Base-by-base conservation (phyloP, 1,284 basidiomycete genomes). In the Pseudozyma sp. region DNA sequence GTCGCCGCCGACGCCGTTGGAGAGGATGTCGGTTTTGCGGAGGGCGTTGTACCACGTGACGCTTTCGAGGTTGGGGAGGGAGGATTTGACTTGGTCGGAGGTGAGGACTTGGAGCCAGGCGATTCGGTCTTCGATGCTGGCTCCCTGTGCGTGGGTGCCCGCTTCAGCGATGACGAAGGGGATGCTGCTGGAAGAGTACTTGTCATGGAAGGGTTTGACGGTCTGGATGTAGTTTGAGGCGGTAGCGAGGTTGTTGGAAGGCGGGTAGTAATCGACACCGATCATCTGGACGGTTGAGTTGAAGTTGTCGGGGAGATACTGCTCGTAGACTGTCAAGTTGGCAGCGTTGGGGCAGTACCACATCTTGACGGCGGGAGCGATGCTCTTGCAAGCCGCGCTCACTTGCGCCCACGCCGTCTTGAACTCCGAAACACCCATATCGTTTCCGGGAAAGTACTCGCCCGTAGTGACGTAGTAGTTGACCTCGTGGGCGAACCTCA, bases 141-240 rank as follows among this genome's bases (percentile, higher is more conserved):
- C 52, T 33, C 50, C 59, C 5, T 46, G 42, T 3, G 68, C 64
- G 40, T 77, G 71, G 1, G 58, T 63, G 5, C 71, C 85, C 16
- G 82, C 84, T 67, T 85, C 85, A 14, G 83, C 85, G 37, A 85
- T 84, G n/a, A 83, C 84, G 46, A 85, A 85, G 46, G 79, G 81
- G 53, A 74, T 40, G 14, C 43, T 42, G 17, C 37, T 29, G 7
- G 62, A 63, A 2, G 68, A 69, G 55, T 77, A 85, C 51, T 78
- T 78, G 68, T 85, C 85, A 66, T 85, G 85, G 75, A 85, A 84
- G 9, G 67, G 53, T 54, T 85, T 80, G 75, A 85, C 81, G 13
- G 69, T 70, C 49, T 72, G 55, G 30, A 82, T 78, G 52, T 82
- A 81, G 66, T 75, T 68, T 19, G 54, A 39, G 5, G 67, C 52